Evolutionary conservation across 805 yeast species (phyloP).

Genomic region (Kluyveromyces dobzhanskii): DNA sequence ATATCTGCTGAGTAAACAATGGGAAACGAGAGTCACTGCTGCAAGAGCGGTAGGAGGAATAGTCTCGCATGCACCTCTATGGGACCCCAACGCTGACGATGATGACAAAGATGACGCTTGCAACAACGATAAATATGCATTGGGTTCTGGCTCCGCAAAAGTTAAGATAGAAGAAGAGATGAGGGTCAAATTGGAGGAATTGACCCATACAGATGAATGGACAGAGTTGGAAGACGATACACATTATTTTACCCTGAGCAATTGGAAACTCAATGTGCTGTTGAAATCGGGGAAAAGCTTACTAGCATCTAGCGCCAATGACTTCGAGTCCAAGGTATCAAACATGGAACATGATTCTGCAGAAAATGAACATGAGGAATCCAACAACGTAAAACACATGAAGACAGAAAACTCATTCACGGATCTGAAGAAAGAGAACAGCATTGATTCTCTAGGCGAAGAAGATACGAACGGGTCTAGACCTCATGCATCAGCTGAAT

Average conservation of each 20-base stretch:
- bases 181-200: slow-evolving; percentile 24
- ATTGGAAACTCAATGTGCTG: slow-evolving; percentile 24
- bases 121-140: too few species aligned
- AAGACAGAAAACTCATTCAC: slow-evolving; percentile 17
- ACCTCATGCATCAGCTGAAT: slow-evolving; percentile 10
- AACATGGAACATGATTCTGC: neutral
- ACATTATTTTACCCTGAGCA: slow-evolving; percentile 14
- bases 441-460: slow-evolving; percentile 16
- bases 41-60: slow-evolving; percentile 94
- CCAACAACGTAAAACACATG: slow-evolving; percentile 14
- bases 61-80: slow-evolving; percentile 61
- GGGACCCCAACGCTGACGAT: slow-evolving; percentile 70
- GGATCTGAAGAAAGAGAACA: slow-evolving; percentile 25
- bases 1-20: slow-evolving; percentile 66
- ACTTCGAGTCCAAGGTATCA: neutral
- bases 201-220: slow-evolving; percentile 16
- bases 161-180: slow-evolving; percentile 28
- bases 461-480: slow-evolving; percentile 5
- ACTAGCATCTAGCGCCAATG: slow-evolving; percentile 19
- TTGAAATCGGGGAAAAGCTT: slow-evolving; percentile 22
- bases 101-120: slow-evolving; percentile 9
- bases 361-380: slow-evolving; percentile 7
- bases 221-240: slow-evolving; percentile 19
- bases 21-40: slow-evolving; percentile 96
- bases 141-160: slow-evolving; percentile 19